These are phyloP conservation scores for Gossypium davidsonii DNA, from an alignment of 441 rosid genomes.

Conservation along the genomic window DNA sequence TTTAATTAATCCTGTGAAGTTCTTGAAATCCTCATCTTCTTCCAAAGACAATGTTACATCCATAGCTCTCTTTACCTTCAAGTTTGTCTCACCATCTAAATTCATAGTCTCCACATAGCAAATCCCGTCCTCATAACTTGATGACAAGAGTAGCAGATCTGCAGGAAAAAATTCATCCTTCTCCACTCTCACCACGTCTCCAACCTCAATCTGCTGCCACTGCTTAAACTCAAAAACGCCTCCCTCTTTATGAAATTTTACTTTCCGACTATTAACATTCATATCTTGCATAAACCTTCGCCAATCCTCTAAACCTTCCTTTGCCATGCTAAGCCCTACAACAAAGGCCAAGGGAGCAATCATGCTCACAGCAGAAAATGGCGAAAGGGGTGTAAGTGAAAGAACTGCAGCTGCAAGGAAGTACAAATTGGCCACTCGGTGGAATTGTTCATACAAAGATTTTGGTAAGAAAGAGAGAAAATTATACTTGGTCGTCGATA, in stretches of 20 bases:
- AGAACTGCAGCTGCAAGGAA: slow-evolving; percentile 84
- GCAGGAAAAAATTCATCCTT: slow-evolving; percentile 90
- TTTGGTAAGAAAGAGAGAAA: slow-evolving; percentile 72
- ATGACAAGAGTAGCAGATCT: slow-evolving; percentile 76
- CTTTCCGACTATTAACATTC: slow-evolving; percentile 75
- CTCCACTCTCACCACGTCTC: slow-evolving; percentile 81
- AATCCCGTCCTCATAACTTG: slow-evolving; percentile 89
- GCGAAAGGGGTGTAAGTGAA: slow-evolving; percentile 75
- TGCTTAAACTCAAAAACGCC: slow-evolving; percentile 53
- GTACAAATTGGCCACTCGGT: slow-evolving; percentile 90
- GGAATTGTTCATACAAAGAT: slow-evolving; percentile 87
- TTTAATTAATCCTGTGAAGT: slow-evolving; percentile 50
- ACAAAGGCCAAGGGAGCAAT: slow-evolving; percentile 86
- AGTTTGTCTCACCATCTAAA: slow-evolving; percentile 93
- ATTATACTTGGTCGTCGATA: slow-evolving; percentile 88
- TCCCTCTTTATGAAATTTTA: slow-evolving; percentile 51
- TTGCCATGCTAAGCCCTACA: slow-evolving; percentile 89
- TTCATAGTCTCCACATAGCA: slow-evolving; percentile 98
- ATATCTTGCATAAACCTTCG: slow-evolving; percentile 87
- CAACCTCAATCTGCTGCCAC: slow-evolving; percentile 80
- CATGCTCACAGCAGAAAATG: slow-evolving; percentile 87
- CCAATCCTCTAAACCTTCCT: slow-evolving; percentile 97
- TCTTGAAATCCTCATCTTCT: slow-evolving; percentile 61
- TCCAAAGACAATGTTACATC: slow-evolving; percentile 65
- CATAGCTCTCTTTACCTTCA: slow-evolving; percentile 81